phyloP scores from a whole-genome alignment of 352 stramenopile species.

The Saprolegnia diclina region DNA sequence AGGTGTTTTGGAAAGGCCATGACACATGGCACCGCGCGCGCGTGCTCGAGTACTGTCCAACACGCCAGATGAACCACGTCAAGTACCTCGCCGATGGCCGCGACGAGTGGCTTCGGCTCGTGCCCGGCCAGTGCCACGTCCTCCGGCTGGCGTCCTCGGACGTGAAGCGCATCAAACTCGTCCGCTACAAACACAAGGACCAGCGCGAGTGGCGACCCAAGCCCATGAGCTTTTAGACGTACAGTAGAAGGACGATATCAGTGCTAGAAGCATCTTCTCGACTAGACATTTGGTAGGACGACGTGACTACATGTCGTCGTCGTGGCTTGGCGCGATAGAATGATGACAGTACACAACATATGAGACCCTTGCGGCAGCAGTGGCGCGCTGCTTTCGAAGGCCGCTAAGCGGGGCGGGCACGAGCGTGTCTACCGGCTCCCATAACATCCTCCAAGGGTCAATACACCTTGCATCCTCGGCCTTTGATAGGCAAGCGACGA shows the following conservation, averaged over 20 bases:
- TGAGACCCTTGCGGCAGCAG: no score
- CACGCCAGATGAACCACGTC: conserved; percentile 61
- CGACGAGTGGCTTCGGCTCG: conserved; percentile 54
- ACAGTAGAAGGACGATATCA: not conserved
- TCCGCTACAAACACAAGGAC: conserved; percentile 53
- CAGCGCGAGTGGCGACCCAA: conserved; percentile 62
- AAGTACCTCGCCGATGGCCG: conserved; percentile 50
- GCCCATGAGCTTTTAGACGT: conserved; percentile 44
- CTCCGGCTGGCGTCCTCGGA: conserved; percentile 60
- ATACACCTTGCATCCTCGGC: no score
- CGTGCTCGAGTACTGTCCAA: conserved; percentile 60
- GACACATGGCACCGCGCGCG: conserved; percentile 65
- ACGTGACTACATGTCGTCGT: no score
- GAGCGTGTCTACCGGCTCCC: no score
- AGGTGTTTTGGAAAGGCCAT: conserved; percentile 60
- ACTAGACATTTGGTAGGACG: no score
- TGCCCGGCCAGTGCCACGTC: conserved; percentile 54
- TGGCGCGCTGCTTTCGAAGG: no score
- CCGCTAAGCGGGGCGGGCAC: no score
- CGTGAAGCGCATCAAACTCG: conserved; percentile 52
- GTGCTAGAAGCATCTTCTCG: not conserved
- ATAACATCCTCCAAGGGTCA: no score
- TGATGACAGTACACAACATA: no score
- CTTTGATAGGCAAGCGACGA: no score
- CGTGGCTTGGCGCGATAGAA: no score